These are phyloP conservation scores for Acephala macrosclerotiorum DNA, from an alignment of 2,329 filamentous ascomycete species.

Conservation along the genomic window DNA sequence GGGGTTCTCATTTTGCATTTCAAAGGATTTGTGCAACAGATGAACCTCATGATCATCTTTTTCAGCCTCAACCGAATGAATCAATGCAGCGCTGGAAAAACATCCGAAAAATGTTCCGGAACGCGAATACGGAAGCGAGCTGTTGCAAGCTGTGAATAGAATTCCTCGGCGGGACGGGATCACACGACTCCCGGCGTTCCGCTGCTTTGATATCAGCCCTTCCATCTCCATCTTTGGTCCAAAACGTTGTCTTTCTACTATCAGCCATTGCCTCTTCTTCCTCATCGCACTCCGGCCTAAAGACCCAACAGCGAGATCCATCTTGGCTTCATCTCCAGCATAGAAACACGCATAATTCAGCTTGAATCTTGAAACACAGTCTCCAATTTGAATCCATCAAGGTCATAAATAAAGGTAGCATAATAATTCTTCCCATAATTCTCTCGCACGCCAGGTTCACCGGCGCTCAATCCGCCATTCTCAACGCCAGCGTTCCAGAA, in stretches of 20 bases:
- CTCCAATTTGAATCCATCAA: slow-evolving; percentile 46
- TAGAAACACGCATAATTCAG: neutral
- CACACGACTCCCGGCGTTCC: too few species aligned
- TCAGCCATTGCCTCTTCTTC: neutral
- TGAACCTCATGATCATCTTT: neutral
- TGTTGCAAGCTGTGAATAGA: neutral
- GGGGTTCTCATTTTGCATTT: neutral
- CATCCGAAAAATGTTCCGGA: neutral
- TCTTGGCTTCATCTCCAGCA: neutral
- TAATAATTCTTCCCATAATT: slow-evolving; percentile 46
- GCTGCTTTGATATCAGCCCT: neutral
- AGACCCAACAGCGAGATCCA: neutral
- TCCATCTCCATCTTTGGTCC: neutral
- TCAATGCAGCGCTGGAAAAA: neutral
- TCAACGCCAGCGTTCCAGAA: slow-evolving; percentile 43
- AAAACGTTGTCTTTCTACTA: neutral
- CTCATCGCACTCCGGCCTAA: neutral
- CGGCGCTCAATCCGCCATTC: slow-evolving; percentile 42
- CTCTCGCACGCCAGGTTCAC: slow-evolving; percentile 42
- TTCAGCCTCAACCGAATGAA: slow-evolving; percentile 8
- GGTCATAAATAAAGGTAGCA: slow-evolving; percentile 46
- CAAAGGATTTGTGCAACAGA: neutral
- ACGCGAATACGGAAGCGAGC: neutral
- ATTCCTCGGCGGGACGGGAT: too few species aligned
- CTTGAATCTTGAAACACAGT: slow-evolving; percentile 40